Evolutionary conservation across 768 basidiomycete species (phyloP).

Genomic region (Suillus occidentalis): DNA sequence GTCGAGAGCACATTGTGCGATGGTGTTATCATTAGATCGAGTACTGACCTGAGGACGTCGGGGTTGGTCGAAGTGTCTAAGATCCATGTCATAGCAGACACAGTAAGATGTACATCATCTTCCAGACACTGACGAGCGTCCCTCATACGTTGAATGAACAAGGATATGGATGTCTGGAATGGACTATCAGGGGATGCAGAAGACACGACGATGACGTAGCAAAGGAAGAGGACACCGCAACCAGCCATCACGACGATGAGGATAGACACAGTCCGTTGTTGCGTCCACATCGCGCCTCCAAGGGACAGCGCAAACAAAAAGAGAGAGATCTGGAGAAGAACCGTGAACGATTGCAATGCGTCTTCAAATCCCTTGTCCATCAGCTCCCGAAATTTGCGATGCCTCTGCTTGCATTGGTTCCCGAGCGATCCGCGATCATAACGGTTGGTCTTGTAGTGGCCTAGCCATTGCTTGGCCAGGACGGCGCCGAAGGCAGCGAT

Average conservation of each 20-base stretch:
- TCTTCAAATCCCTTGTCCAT: constrained; percentile 4
- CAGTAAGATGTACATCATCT: not conserved
- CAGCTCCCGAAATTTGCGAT: constrained; percentile 11
- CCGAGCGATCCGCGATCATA: constrained; percentile 3
- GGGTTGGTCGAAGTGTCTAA: constrained; percentile 16
- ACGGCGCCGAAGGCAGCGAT: constrained; percentile 6
- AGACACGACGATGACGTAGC: constrained; percentile 1
- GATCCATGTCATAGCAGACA: constrained; percentile 3
- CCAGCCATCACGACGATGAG: constrained; percentile 6
- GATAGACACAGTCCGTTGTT: constrained; percentile 6
- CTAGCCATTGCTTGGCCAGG: constrained; percentile 17
- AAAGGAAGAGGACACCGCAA: constrained; percentile 4
- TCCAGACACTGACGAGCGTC: too few relatives aligned
- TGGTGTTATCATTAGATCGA: constrained; percentile 3
- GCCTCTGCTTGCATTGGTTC: constrained; percentile 9
- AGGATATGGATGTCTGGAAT: constrained; percentile 9
- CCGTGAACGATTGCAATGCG: constrained; percentile 8
- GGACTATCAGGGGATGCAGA: constrained; percentile 4
- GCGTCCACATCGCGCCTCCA: not conserved
- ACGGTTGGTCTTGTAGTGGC: not conserved
- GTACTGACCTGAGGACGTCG: constrained; percentile 2
- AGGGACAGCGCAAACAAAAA: constrained; percentile 13
- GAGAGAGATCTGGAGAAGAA: constrained; percentile 15
- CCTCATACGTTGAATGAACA: not conserved
- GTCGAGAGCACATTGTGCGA: not conserved